Evolutionary conservation across 441 rosid genomes (phyloP), one percentile per base, ranked within the genome.

Genomic region (Arabidopsis hybrid): DNA sequence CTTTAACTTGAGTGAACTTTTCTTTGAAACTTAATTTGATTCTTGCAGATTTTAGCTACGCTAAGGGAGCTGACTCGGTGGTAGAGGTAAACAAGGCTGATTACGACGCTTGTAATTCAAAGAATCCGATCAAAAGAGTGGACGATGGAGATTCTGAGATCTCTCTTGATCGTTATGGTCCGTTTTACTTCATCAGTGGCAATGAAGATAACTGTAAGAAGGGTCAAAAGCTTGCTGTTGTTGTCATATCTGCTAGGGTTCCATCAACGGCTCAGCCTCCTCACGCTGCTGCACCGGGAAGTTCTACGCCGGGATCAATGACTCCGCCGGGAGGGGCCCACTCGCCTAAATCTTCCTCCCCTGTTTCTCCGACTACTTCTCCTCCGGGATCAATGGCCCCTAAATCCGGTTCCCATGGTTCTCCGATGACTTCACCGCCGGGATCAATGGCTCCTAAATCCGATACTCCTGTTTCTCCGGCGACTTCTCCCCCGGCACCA

Each of bases 141-240:
- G 81, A 74, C 4, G 83, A 79, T 36, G 97, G 90, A 1, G 50
- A 75, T n/a, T 82, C 94, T 9, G 79, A 73, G 63, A 83, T 89
- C 67, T 62, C 77, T 8, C 72, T 89, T 38, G 83, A 79, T 46
- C 84, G 71, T 2, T 82, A 88, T 5, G 98, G 98, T 38, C 94
- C 90, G 0, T 86, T 88, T 69, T 89, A 46, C 75, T 93, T 93
- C 82, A 85, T 93, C 2, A 85, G 91, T 51, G 98, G 91, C 3
- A 78, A 80, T 2, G 74, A 75, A 63, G 85, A 76, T 8, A 79
- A 82, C 69, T 93, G 96, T 43, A 60, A 74, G 49, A 80, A 84
- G 4, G 97, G 89, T 0, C 98, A 93, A 69, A 91, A 84, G 61
- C 49, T 93, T 35, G 29, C 60, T 8, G 84, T 84, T 11, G 78